Evolutionary conservation across 495 filamentous ascomycete species (phyloP), one percentile per base, ranked within the genome.

Genomic region (Aspergillus asperescens): DNA sequence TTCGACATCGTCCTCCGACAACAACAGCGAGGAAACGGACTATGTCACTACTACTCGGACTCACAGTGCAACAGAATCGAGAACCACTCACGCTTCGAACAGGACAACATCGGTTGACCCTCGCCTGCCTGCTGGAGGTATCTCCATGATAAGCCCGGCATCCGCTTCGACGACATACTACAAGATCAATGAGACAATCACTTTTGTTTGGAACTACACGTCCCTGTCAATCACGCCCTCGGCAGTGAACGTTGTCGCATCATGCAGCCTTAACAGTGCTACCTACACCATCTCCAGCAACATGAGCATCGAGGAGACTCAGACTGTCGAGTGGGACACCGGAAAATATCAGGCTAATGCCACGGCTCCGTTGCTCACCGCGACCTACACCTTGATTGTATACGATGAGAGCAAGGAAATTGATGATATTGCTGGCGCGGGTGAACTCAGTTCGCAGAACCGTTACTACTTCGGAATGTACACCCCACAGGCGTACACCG

Each of bases 121-220:
- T 10, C 73, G 77, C 46, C 72, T 84, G 43, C 79, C 82, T 13
- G 74, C 84, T 3, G 93, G 93, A 27, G 83, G 83, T 50, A 78
- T 96, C 24, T 74, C 79, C n/a, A 89, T 97, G 88, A 68, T 90
- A 35, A 90, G 83, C 1, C 93, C 93, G 0, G 71, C 73, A 25
- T 67, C 76, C 1, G 75, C 74, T 5, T 79, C 81, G 7, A 71
- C 81, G 4, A 81, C 83, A 55, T 88, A 89, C 63, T 97, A 89
- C 82, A 92, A 92, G 68, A 86, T 97, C 63, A 88, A 87, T 15
- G 84, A 96, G 31, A 77, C 77, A 48, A 75, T 95, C 13, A 96
- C 90, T 1, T 92, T 92, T 67, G 84, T 73, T 0, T 98, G 92
- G 91, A 96, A 96, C 69, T 97, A 96, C 73, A 98, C 93, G 1